Base-by-base conservation (phyloP, 2,329 filamentous ascomycete genomes). In the Trichoderma sp. region DNA sequence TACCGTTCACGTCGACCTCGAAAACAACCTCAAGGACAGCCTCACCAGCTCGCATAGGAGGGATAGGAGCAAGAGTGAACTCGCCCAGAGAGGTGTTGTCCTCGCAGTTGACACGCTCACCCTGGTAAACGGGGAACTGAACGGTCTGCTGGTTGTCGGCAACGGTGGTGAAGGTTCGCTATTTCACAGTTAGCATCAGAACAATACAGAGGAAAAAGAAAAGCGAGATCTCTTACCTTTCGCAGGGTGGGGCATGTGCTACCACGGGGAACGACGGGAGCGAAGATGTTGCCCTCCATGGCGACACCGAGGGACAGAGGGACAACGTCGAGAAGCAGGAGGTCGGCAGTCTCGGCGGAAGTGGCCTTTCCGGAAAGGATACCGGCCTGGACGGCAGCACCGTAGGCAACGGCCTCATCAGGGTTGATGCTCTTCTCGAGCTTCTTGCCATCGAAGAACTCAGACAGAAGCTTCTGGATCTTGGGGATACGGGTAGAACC, bases 341-440 rank as follows among this genome's bases (percentile, higher is more conserved):
- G 91, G 81, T 98, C 95, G 71, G 91, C 87, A 70, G 94, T 97
- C 78, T 98, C 95, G 75, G 93, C 93, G 58, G 93, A 97, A 73
- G 92, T 95, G 75, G 95, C 95, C 90, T 97, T 97, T 81, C 95
- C 95, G 69, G 94, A 97, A 73, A 99, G 90, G 81, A 99, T 97
- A 89, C 94, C 95, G 74, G 95, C 95, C 86, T 99, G 95, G 71
- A 99, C 94, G 76, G 95, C 95, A 73, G 95, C 95, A 90, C 95
- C 95, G 84, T 97, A 97, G 76, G 95, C 95, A 78, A 99, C 95
- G 75, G 95, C 95, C 88, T 99, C 95, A 80, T 99, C 95, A 77
- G 95, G 95, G 89, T 99, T 99, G 87, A 98, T 98, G 87, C 92
- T 95, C 88, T 97, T 98, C 89, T 98, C 94, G 74, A 97, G 92